Conservation (phyloP, 495 filamentous ascomycete genomes). For the Annulohypoxylon stygium region DNA sequence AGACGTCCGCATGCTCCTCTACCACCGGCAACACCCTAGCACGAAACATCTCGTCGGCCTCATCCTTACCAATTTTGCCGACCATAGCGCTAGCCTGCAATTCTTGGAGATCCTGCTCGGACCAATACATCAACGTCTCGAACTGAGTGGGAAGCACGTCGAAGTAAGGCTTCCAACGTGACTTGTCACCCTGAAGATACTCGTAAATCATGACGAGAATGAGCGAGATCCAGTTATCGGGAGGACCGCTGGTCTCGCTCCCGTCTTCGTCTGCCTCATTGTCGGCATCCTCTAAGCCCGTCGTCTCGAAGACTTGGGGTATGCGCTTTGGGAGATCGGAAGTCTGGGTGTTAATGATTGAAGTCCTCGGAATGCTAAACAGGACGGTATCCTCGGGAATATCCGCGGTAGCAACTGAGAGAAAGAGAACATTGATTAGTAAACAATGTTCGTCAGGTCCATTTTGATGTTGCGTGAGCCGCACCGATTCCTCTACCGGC, state of each 20-base stretch:
- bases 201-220: slow-evolving; percentile 88
- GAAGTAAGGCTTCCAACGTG: slow-evolving; percentile 84
- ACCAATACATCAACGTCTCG: slow-evolving; percentile 94
- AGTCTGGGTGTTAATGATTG: slow-evolving; percentile 60
- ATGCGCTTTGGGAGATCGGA: slow-evolving; percentile 55
- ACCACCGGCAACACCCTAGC: slow-evolving; percentile 72
- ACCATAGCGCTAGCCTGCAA: slow-evolving; percentile 83
- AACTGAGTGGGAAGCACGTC: slow-evolving; percentile 82
- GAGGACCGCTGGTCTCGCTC: slow-evolving; percentile 43
- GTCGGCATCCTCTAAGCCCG: slow-evolving; percentile 43
- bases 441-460: slow-evolving; percentile 2
- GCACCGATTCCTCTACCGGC: slow-evolving; percentile 63
- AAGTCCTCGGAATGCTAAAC: slow-evolving; percentile 61
- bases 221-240: slow-evolving; percentile 65
- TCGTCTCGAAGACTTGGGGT: slow-evolving; percentile 56
- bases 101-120: slow-evolving; percentile 73
- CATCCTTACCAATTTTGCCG: slow-evolving; percentile 80
- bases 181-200: slow-evolving; percentile 69
- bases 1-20: slow-evolving; percentile 55
- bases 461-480: slow-evolving; percentile 24
- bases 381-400: slow-evolving; percentile 60
- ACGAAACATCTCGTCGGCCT: slow-evolving; percentile 77
- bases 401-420: slow-evolving; percentile 59
- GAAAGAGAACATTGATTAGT: slow-evolving; percentile 25
- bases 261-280: slow-evolving; percentile 51